Conservation (phyloP, 345 rosid species). For the Citrus inodora region DNA sequence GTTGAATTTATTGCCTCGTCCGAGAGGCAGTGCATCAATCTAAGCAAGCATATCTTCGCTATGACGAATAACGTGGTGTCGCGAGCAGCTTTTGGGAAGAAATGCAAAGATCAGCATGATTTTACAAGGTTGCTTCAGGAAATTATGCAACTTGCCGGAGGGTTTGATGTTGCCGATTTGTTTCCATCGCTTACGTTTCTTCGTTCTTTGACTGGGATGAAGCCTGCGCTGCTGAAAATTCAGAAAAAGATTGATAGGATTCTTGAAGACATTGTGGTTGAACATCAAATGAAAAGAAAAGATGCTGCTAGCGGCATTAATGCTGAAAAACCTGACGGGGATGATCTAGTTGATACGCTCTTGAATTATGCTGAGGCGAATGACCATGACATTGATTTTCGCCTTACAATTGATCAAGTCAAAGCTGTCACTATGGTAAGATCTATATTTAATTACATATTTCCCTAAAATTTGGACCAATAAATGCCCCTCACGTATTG, state of each 20-base stretch:
- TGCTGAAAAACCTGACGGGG: neutral
- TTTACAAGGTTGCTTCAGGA: neutral
- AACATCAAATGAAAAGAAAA: slow-evolving; percentile 14
- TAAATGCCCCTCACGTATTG: too few relatives aligned
- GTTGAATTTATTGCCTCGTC: neutral
- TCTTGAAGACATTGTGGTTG: slow-evolving; percentile 3
- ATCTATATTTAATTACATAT: neutral
- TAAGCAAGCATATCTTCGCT: slow-evolving; percentile 10
- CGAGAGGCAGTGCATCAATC: slow-evolving; percentile 2
- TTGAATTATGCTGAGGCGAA: slow-evolving; percentile 13
- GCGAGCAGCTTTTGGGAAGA: slow-evolving; percentile 7
- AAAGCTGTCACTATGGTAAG: slow-evolving; percentile 17
- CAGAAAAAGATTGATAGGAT: slow-evolving; percentile 15
- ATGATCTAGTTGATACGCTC: slow-evolving; percentile 20
- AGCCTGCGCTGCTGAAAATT: neutral
- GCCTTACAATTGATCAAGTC: slow-evolving; percentile 2
- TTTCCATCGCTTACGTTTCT: slow-evolving; percentile 17
- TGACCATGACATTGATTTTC: neutral
- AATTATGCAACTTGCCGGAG: neutral
- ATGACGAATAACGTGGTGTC: neutral
- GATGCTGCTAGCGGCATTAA: neutral
- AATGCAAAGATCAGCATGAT: slow-evolving; percentile 9
- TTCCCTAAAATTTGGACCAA: too few relatives aligned
- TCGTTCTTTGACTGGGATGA: slow-evolving; percentile 8
- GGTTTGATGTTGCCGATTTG: slow-evolving; percentile 12